Base-by-base conservation (phyloP, 306 rosid species). In the Vigna nakashimae region DNA sequence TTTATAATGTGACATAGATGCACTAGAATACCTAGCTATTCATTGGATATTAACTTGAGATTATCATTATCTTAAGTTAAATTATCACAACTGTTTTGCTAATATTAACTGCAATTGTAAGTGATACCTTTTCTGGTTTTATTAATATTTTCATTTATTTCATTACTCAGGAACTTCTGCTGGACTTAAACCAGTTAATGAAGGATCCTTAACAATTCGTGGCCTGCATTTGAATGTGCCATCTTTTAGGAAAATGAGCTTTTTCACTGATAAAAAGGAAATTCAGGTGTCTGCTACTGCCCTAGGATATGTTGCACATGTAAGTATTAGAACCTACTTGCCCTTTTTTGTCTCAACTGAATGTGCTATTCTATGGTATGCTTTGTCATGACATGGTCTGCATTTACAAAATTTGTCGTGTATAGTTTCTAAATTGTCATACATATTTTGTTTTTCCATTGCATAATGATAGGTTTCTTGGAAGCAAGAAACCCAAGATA, bases 181-280 rank as follows among this genome's bases (percentile, higher is more conserved):
- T 24, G 94, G 84, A 82, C 89, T 74, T 48, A 92, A 88, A 86
- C 90, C 86, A 45, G 82, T 56, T 56, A 87, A 86, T 82, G 97
- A 88, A 75, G 93, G 94, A 72, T 77, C 99, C 36, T 82, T 95
- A 90, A 91, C 97, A 69, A 91, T 95, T 85, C 86, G 86, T 76
- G 97, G 98, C 85, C 86, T 91, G 81, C 97, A 85, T 80, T 84
- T 91, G 93, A 91, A 86, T 51, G 81, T 91, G 94, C 84, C 84
- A 83, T 89, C 98, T 69, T 92, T 91, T 85, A 90, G 89, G 90
- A 88, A 80, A 85, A 88, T 90, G 86, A 85, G 94, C 71, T 84
- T 95, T 83, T 95, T 95, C 92, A 79, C 96, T 11, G 97, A 95
- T 82, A 95, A 95, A 87, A 95, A 91, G 87, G 98, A 90, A 84